Percentiles rank a stretch among this genome's conserved stretches.
phyloP scores from a whole-genome alignment of 1,284 basidiomycete genomes.

The Irpex rosettiformis region DNA sequence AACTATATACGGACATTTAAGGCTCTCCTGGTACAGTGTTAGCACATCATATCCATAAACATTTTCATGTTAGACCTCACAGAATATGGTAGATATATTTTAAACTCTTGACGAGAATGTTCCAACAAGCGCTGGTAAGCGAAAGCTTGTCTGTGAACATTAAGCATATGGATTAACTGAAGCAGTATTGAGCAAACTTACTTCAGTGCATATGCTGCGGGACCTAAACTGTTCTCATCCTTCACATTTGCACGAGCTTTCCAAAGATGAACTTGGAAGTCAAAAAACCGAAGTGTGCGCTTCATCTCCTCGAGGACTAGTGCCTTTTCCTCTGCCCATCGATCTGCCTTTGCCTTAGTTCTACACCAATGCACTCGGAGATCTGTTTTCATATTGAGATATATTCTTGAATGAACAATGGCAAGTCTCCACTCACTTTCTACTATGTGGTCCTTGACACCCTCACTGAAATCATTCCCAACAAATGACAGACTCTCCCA shows the following conservation, averaged over 20 bases:
- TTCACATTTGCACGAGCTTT: not conserved
- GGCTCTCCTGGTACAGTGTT: too few relatives aligned
- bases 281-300: not conserved
- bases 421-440: conserved; percentile 10
- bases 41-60: too few relatives aligned
- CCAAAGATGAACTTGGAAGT: not conserved
- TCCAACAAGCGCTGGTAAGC: not conserved
- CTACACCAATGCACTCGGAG: conserved; percentile 9
- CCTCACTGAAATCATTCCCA: conserved; percentile 1
- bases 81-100: not conserved
- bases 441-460: conserved; percentile 6
- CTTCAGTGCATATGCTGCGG: not conserved
- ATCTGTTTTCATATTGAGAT: not conserved
- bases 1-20: too few relatives aligned
- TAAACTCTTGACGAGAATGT: not conserved
- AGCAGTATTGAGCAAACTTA: not conserved
- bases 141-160: not conserved
- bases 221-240: not conserved
- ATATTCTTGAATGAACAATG: not conserved
- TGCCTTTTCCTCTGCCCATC: conserved; percentile 7
- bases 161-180: not conserved
- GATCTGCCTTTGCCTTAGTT: not conserved
- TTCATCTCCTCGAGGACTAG: conserved; percentile 7
- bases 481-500: conserved; percentile 14
- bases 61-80: too few relatives aligned